phyloP scores from a whole-genome alignment of 2,329 filamentous ascomycete species.

The Akanthomyces dipterigenus region DNA sequence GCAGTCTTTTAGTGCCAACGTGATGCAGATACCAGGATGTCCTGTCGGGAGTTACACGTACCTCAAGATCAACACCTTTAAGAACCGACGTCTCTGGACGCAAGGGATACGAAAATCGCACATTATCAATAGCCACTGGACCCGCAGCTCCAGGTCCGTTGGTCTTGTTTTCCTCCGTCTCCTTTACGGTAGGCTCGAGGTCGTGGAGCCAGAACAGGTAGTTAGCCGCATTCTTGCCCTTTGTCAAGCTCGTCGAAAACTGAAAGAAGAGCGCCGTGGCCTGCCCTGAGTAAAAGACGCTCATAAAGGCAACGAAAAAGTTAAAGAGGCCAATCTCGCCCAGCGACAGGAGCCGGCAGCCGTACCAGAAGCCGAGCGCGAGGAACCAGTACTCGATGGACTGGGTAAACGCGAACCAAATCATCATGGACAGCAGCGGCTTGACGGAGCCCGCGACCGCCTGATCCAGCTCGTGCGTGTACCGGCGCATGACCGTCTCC shows the following conservation, averaged over 20 bases:
- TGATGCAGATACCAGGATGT: slow-evolving; percentile 20
- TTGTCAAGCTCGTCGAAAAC: slow-evolving; percentile 47
- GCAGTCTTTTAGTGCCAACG: neutral
- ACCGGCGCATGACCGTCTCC: slow-evolving; percentile 25
- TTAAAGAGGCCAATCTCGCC: slow-evolving; percentile 46
- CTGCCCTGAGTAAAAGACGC: slow-evolving; percentile 40
- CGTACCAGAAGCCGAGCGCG: slow-evolving; percentile 37
- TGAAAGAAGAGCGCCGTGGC: slow-evolving; percentile 34
- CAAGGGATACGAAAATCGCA: slow-evolving; percentile 59
- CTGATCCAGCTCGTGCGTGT: slow-evolving; percentile 24
- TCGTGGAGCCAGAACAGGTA: slow-evolving; percentile 43
- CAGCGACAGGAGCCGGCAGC: slow-evolving; percentile 30
- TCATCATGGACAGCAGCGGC: slow-evolving; percentile 27
- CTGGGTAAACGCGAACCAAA: slow-evolving; percentile 32
- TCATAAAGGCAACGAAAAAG: slow-evolving; percentile 45
- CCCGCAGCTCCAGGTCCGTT: slow-evolving; percentile 27
- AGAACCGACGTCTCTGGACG: slow-evolving; percentile 34
- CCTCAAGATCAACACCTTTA: slow-evolving; percentile 34
- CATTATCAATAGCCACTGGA: slow-evolving; percentile 43
- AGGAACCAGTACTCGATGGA: slow-evolving; percentile 32
- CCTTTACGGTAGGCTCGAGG: slow-evolving; percentile 34
- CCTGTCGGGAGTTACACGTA: slow-evolving; percentile 16
- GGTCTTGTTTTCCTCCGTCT: slow-evolving; percentile 33
- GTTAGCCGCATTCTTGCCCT: slow-evolving; percentile 41
- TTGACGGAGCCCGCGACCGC: slow-evolving; percentile 19